Evolutionary conservation across 257 asterid species (phyloP).

Genomic region (Solanum microdontum): DNA sequence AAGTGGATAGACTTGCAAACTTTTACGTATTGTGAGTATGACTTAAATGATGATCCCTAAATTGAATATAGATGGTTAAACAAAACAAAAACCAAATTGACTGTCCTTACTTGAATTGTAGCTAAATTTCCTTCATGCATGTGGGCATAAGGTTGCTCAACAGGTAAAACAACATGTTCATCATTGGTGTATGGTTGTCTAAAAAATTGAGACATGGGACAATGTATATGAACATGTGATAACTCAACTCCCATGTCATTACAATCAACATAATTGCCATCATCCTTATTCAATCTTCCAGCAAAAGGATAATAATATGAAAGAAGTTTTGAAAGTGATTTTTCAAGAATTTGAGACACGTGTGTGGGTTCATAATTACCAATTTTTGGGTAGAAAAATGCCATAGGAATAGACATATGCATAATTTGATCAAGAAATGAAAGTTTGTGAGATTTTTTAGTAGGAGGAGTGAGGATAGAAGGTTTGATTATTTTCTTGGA

Average conservation of each 20-base stretch:
- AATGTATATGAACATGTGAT: not conserved
- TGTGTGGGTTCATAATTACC: not conserved
- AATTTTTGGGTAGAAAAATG: not conserved
- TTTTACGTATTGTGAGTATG: not conserved
- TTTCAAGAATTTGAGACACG: not conserved
- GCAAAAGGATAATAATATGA: not conserved
- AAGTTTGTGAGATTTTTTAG: not conserved
- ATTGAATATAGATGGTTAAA: no score
- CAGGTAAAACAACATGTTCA: not conserved
- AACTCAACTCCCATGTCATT: not conserved
- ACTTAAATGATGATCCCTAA: not conserved
- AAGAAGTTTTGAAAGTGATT: not conserved
- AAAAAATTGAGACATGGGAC: not conserved
- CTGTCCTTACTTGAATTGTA: not conserved
- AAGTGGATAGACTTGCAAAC: not conserved
- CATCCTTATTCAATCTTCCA: not conserved
- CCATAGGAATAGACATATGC: not conserved
- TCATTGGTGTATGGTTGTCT: not conserved
- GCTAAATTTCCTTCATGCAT: not conserved
- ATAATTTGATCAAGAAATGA: not conserved
- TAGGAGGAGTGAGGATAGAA: not conserved
- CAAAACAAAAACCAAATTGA: not conserved
- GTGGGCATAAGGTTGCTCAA: not conserved
- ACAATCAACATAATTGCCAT: not conserved
- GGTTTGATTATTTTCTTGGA: constrained; percentile 4